Evolutionary conservation across 1,284 basidiomycete species (phyloP), one percentile per base, ranked within the genome.

Genomic region (Ganoderma multipileum): DNA sequence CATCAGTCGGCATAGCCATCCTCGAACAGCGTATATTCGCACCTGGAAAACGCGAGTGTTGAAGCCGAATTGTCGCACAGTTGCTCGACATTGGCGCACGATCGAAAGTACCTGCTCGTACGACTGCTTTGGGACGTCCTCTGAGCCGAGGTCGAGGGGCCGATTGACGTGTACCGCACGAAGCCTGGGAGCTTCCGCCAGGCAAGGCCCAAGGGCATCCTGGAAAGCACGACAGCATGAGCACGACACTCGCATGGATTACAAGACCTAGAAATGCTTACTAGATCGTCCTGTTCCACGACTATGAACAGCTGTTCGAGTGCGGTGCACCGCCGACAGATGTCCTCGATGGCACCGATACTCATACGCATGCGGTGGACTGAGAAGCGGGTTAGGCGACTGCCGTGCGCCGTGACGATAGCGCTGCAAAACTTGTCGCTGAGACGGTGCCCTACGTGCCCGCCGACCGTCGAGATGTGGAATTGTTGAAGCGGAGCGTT

Each of bases 301-400:
- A 88, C 86, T 11, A 92, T 77, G 74, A 91, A 92, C 6, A 93
- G 76, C 71, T 91, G 83, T 71, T 90, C 85, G 7, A 94, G 82
- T 9, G 75, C 77, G 0, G 77, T 68, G 70, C 91, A 92, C 23
- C 80, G 77, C 8, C 72, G 70, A 73, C 91, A 92, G 20, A 93
- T 84, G 26, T 84, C 80, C n/a, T 79, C 77, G 41, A 94, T 81
- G 0, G 84, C 81, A 20, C 76, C 76, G 26, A 87, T 74, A 71
- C 81, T 81, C 65, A 92, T 83, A 3, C 83, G 79, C 82, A 91
- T 86, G 30, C 90, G 83, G 73, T 92, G 87, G 2, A 92, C 83
- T 12, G 89, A 90, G 71, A 93, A 86, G 11, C 84, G 81, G n/a
- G 76, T 80, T 1, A 94, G 80, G 18, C 83, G 82, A 9, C 76